phyloP scores from a whole-genome alignment of 768 basidiomycete genomes.

The Pleurotus salmoneostramineus region DNA sequence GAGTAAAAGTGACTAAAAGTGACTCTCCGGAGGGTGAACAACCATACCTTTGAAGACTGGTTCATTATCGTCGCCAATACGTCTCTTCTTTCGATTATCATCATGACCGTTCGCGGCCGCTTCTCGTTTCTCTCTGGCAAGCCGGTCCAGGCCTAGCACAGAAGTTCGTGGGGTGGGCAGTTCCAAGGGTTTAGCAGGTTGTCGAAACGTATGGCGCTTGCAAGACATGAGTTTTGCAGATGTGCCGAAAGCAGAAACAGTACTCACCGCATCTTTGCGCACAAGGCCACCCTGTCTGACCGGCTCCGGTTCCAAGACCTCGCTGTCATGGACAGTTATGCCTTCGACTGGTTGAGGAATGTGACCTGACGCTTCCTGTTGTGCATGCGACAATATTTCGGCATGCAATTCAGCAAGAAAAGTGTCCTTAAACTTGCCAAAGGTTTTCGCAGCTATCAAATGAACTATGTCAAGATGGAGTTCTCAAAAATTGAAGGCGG shows the following conservation, averaged over 20 bases:
- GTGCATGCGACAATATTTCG: conserved; percentile 70
- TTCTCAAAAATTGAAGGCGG: neutral
- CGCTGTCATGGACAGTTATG: conserved; percentile 74
- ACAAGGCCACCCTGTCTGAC: conserved; percentile 76
- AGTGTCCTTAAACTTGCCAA: conserved; percentile 83
- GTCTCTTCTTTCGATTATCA: conserved; percentile 61
- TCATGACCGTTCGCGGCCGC: conserved; percentile 44
- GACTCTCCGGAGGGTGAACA: neutral
- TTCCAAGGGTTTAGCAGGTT: conserved; percentile 68
- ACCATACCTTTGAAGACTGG: conserved; percentile 81
- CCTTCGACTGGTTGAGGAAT: conserved; percentile 63
- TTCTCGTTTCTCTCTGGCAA: conserved; percentile 86
- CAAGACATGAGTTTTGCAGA: conserved; percentile 6
- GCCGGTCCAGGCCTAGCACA: conserved; percentile 79
- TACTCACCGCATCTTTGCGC: conserved; percentile 55
- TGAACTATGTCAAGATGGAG: neutral
- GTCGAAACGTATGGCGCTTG: conserved; percentile 78
- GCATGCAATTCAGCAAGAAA: conserved; percentile 76
- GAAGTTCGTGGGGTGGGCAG: conserved; percentile 79
- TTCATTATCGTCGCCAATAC: conserved; percentile 59
- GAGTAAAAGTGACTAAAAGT: neutral
- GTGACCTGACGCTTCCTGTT: conserved; percentile 55
- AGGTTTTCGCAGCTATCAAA: conserved; percentile 64
- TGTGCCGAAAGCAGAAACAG: neutral
- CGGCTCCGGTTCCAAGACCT: conserved; percentile 80